Percentiles rank a stretch among this genome's conserved stretches.
These are phyloP conservation scores for Zanthoxylum bungeanum DNA, from an alignment of 345 rosid species.

Conservation along the genomic window DNA sequence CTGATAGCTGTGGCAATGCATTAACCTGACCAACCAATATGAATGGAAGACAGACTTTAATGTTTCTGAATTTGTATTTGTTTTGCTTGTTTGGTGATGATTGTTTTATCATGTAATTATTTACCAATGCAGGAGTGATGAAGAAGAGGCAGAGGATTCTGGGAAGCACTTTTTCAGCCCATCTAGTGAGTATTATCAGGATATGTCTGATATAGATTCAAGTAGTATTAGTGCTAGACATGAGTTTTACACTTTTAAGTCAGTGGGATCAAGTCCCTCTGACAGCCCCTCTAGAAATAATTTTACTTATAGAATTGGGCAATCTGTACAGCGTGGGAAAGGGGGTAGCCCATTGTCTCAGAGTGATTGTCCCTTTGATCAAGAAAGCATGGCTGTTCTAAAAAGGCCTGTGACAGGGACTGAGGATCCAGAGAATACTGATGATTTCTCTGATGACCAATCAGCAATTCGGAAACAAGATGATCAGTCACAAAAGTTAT, in stretches of 20 bases:
- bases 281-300: conserved; percentile 85
- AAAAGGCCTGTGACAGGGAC: conserved; percentile 42
- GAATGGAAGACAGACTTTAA: neutral
- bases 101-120: conserved; percentile 1
- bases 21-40: neutral
- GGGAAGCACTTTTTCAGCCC: conserved; percentile 60
- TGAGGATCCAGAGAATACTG: conserved; percentile 48
- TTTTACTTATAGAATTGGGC: conserved; percentile 74
- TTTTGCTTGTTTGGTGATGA: neutral
- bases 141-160: conserved; percentile 59
- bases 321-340: conserved; percentile 65
- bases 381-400: conserved; percentile 50
- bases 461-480: conserved; percentile 33
- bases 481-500: conserved; percentile 43
- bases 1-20: neutral
- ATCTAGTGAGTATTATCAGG: conserved; percentile 60
- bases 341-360: conserved; percentile 54
- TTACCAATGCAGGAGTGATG: conserved; percentile 64
- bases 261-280: conserved; percentile 78
- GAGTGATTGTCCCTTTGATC: conserved; percentile 48
- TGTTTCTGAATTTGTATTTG: neutral
- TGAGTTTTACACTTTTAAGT: conserved; percentile 65
- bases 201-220: conserved; percentile 69
- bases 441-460: conserved; percentile 40
- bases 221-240: conserved; percentile 78